Evolutionary conservation across 1,284 basidiomycete species (phyloP), one percentile per base, ranked within the genome.

Genomic region (Pseudozyma pruni): DNA sequence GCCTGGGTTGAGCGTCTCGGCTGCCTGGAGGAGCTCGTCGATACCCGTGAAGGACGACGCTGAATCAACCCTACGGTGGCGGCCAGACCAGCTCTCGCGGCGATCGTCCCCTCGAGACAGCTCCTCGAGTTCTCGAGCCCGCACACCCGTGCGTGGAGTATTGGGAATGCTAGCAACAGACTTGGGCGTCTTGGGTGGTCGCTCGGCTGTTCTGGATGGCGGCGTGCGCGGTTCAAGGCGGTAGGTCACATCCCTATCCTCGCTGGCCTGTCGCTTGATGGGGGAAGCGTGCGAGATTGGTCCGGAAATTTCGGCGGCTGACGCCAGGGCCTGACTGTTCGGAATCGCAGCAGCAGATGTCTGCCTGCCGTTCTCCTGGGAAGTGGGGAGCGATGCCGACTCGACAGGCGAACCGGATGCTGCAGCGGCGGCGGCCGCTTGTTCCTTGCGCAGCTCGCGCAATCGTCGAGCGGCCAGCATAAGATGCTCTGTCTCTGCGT

Each of bases 401-500:
- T 57, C 55, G 38, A 42, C 52, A 7, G 53, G 45, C 20, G 50
- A 43, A 22, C 46, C 40, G 6, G 64, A 51, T 11, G 48, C 35
- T 7, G 54, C 51, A 6, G 56, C 49, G 1, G 54, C 52, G 20
- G 52, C 38, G 3, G 55, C 62, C 2, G 55, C 68, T 23, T 63
- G 51, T 39, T 72, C 60, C 31, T 70, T 73, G 16, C 74, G 72
- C 45, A 76, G 34, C 40, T 77, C 74, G 35, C 77, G 75, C 43
- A 79, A 46, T 29, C 79, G 71, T 27, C 80, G 61, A n/a, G 82
- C 82, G 3, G 84, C 83, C 9, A 83, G 76, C 34, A 85, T 72
- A 14, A 85, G 75, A 37, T 83, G 83, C 54, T 84, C 84, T 10
- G 84, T 75, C 56, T 83, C 83, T 40, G 84, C 84, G 64, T 85